These are phyloP conservation scores for Calonectria multiphialidica DNA, from an alignment of 2,329 filamentous ascomycete species.

Conservation along the genomic window DNA sequence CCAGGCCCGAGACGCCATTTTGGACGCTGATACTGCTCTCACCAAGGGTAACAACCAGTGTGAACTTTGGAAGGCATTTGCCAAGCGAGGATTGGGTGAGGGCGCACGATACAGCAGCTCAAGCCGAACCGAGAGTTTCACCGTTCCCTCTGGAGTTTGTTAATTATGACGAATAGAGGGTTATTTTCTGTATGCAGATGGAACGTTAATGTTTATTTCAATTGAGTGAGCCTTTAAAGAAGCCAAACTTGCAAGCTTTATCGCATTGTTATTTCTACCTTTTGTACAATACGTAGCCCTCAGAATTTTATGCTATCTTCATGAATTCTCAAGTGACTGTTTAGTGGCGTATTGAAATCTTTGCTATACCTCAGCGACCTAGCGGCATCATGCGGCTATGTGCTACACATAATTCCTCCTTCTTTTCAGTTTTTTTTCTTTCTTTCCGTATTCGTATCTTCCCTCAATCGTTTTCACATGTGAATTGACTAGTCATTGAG, in stretches of 20 bases:
- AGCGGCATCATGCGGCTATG: no score
- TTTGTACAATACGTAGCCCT: no score
- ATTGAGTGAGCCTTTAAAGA: background rate
- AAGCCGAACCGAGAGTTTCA: constrained; percentile 49
- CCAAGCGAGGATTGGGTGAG: constrained; percentile 66
- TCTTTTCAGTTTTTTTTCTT: no score
- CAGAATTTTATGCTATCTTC: no score
- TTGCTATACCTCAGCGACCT: no score
- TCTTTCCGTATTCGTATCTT: no score
- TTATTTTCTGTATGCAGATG: background rate
- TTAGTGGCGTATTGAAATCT: no score
- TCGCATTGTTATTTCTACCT: no score
- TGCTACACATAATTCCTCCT: no score
- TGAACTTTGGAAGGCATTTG: constrained; percentile 66
- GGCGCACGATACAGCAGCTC: constrained; percentile 47
- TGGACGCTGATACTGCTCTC: constrained; percentile 65
- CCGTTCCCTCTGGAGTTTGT: constrained; percentile 40
- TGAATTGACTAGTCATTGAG: no score
- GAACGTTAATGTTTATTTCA: background rate
- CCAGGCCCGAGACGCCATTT: constrained; percentile 64
- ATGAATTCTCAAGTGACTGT: no score
- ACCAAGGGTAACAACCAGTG: constrained; percentile 64
- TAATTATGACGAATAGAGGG: constrained; percentile 11
- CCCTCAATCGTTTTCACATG: no score
- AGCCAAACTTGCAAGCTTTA: background rate